phyloP scores from a whole-genome alignment of 495 filamentous ascomycete genomes.

The Penicillium lividum region DNA sequence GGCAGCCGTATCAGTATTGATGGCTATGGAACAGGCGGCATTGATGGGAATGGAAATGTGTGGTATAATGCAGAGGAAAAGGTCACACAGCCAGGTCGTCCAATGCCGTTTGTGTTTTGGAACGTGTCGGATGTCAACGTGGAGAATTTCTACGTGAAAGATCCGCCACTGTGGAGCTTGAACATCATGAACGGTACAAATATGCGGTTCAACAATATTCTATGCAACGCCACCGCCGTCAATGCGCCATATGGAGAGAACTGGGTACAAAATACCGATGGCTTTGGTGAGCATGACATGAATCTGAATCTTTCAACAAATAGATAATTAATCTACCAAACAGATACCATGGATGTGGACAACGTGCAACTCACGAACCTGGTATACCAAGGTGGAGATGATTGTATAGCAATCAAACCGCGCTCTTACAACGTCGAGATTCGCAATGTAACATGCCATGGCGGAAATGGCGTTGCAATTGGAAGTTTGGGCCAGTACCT shows the following conservation, averaged over 20 bases:
- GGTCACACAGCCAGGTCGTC: conserved; percentile 49
- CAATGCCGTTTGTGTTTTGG: conserved; percentile 64
- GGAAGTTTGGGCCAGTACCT: conserved; percentile 59
- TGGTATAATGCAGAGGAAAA: conserved; percentile 50
- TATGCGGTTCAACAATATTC: conserved; percentile 55
- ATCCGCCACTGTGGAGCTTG: conserved; percentile 55
- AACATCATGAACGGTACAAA: conserved; percentile 63
- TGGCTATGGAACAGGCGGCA: conserved; percentile 52
- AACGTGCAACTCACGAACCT: conserved; percentile 56
- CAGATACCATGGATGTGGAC: conserved; percentile 56
- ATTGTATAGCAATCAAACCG: conserved; percentile 60
- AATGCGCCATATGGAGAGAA: conserved; percentile 53
- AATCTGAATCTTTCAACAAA: background rate
- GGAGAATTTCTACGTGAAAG: conserved; percentile 52
- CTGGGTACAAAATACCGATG: conserved; percentile 62
- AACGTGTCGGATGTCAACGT: conserved; percentile 57
- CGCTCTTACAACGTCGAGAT: conserved; percentile 53
- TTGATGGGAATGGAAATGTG: conserved; percentile 56
- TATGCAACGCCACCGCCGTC: conserved; percentile 49
- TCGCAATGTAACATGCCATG: conserved; percentile 53
- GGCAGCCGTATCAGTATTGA: conserved; percentile 52
- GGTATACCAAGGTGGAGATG: conserved; percentile 59
- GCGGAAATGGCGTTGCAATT: conserved; percentile 59
- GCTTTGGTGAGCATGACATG: conserved; percentile 38
- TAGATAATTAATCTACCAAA: background rate